Evolutionary conservation across 352 stramenopile species (phyloP).

Genomic region (Pythium sukuiense): DNA sequence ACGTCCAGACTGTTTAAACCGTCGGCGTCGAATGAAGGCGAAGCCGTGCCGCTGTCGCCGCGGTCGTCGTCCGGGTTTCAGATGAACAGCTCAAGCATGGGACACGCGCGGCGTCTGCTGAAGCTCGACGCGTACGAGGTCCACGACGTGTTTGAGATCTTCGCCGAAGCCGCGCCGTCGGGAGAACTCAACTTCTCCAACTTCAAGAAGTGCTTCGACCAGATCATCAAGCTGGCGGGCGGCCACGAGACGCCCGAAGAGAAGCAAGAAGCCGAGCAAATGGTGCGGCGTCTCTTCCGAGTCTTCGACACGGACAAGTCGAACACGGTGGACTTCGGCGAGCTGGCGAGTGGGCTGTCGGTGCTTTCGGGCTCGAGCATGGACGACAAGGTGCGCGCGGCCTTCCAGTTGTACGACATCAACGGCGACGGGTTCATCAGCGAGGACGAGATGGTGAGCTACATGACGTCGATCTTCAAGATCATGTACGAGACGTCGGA

Average conservation of each 20-base stretch:
- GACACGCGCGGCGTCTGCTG: slow-evolving; percentile 66
- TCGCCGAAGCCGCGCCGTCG: slow-evolving; percentile 77
- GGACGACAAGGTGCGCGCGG: slow-evolving; percentile 84
- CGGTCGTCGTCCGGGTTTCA: slow-evolving; percentile 31
- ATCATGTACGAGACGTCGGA: slow-evolving; percentile 90
- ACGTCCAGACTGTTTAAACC: slow-evolving; percentile 19
- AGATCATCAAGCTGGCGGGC: slow-evolving; percentile 82
- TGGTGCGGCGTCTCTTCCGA: slow-evolving; percentile 82
- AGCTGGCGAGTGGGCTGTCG: slow-evolving; percentile 82
- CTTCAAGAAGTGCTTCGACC: slow-evolving; percentile 89
- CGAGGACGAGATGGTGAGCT: slow-evolving; percentile 85
- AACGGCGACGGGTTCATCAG: slow-evolving; percentile 86
- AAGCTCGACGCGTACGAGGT: slow-evolving; percentile 87
- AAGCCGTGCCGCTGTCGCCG: slow-evolving; percentile 8
- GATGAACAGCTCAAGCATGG: slow-evolving; percentile 81
- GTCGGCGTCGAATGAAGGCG: background rate
- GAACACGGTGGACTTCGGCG: slow-evolving; percentile 86
- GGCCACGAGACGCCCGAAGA: slow-evolving; percentile 67
- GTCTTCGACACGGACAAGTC: slow-evolving; percentile 85
- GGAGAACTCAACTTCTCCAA: slow-evolving; percentile 75
- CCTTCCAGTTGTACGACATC: slow-evolving; percentile 86
- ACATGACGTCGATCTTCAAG: slow-evolving; percentile 89
- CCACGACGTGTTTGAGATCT: slow-evolving; percentile 88
- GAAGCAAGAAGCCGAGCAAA: slow-evolving; percentile 71
- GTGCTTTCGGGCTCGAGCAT: slow-evolving; percentile 84